Evolutionary conservation across 495 filamentous ascomycete species (phyloP).

Genomic region (Neurospora hispaniola): DNA sequence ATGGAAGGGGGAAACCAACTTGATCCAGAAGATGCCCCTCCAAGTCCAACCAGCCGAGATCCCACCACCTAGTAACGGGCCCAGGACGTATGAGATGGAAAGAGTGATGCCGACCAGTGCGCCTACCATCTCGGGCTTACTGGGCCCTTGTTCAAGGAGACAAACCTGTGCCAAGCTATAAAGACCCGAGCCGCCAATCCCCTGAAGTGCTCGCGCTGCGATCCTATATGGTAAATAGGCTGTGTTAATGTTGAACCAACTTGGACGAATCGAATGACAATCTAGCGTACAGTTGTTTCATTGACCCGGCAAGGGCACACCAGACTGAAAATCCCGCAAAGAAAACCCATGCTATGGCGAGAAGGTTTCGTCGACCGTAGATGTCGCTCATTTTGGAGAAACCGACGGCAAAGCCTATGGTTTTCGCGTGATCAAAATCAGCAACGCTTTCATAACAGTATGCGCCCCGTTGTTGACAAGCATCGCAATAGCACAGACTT

Average conservation of each 20-base stretch:
- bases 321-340: constrained; percentile 46
- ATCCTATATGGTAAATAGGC: constrained; percentile 30
- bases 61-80: constrained; percentile 58
- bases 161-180: constrained; percentile 47
- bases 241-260: not conserved
- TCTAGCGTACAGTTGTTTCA: constrained; percentile 41
- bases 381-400: constrained; percentile 53
- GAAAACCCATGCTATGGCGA: constrained; percentile 39
- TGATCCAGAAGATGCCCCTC: constrained; percentile 67
- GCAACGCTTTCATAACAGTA: not conserved
- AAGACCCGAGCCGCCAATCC: constrained; percentile 48
- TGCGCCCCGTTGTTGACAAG: not conserved
- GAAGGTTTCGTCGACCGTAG: constrained; percentile 41
- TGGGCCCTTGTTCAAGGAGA: constrained; percentile 43
- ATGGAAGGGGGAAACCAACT: constrained; percentile 24
- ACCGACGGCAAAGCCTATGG: constrained; percentile 43
- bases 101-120: constrained; percentile 34
- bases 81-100: constrained; percentile 39
- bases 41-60: constrained; percentile 53
- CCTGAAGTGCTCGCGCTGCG: constrained; percentile 48
- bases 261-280: not conserved
- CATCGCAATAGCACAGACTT: not conserved
- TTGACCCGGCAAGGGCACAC: constrained; percentile 41
- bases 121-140: constrained; percentile 34
- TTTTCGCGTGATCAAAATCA: not conserved